phyloP scores from a whole-genome alignment of 2,329 filamentous ascomycete species.

The Dactylella cylindrospora region DNA sequence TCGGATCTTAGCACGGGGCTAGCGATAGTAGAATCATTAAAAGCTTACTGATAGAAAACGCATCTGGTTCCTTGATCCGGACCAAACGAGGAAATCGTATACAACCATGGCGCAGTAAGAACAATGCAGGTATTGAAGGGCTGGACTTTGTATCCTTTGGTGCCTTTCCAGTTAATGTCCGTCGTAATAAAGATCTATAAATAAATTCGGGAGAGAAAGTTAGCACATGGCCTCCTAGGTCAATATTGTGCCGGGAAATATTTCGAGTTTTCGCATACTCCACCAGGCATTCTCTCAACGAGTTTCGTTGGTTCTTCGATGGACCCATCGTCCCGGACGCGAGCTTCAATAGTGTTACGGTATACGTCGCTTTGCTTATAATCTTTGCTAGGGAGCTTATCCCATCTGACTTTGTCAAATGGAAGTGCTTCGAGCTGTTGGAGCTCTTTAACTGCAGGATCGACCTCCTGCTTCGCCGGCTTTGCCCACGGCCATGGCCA shows the following conservation, averaged over 20 bases:
- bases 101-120: conserved; percentile 3
- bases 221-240: too few species aligned
- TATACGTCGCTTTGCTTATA: conserved; percentile 8
- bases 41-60: conserved; percentile 8
- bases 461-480: too few species aligned
- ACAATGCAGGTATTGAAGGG: conserved; percentile 9
- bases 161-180: background rate
- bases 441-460: too few species aligned
- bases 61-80: conserved; percentile 1
- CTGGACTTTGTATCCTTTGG: conserved; percentile 10
- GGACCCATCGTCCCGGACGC: background rate
- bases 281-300: conserved; percentile 4
- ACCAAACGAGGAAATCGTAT: conserved; percentile 9
- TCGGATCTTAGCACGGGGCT: too few species aligned
- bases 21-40: background rate
- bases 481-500: too few species aligned
- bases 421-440: conserved; percentile 1
- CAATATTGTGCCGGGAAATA: too few species aligned
- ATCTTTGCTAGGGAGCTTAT: conserved; percentile 4
- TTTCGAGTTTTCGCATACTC: too few species aligned
- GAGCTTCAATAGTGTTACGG: background rate
- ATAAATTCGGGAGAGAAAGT: too few species aligned
- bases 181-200: conserved; percentile 11
- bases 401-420: background rate
- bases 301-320: background rate